These are phyloP conservation scores for Coemansia sp. DNA, from an alignment of 192 early-diverging fungal genomes.

Conservation along the genomic window DNA sequence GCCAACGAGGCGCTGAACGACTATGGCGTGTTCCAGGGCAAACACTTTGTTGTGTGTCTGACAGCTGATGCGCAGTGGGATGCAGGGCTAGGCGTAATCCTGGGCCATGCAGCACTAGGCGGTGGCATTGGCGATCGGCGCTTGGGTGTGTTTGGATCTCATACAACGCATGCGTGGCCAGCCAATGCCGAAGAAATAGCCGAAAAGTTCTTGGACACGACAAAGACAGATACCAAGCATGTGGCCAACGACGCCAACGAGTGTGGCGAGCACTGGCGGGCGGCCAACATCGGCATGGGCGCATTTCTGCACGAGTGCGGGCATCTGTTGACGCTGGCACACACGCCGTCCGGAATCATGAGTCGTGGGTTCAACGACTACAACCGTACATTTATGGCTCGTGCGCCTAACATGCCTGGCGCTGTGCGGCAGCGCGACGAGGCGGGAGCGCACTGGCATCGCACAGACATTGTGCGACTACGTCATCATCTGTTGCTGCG, in stretches of 20 bases:
- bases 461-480: slow-evolving; percentile 60
- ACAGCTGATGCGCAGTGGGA: slow-evolving; percentile 66
- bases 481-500: slow-evolving; percentile 62
- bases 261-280: slow-evolving; percentile 61
- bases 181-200: slow-evolving; percentile 60
- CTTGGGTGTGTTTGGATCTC: slow-evolving; percentile 70
- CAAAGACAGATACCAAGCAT: slow-evolving; percentile 57
- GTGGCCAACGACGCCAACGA: slow-evolving; percentile 64
- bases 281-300: slow-evolving; percentile 68
- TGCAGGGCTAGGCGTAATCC: slow-evolving; percentile 42
- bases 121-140: slow-evolving; percentile 55
- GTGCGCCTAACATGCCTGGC: slow-evolving; percentile 51
- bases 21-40: slow-evolving; percentile 47
- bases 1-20: slow-evolving; percentile 55
- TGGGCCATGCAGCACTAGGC: slow-evolving; percentile 67
- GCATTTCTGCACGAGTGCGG: slow-evolving; percentile 74
- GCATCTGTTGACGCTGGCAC: slow-evolving; percentile 61
- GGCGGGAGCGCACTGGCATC: slow-evolving; percentile 67
- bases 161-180: slow-evolving; percentile 65
- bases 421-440: slow-evolving; percentile 58
- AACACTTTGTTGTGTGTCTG: slow-evolving; percentile 57
- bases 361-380: slow-evolving; percentile 63
- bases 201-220: slow-evolving; percentile 57
- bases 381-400: slow-evolving; percentile 66
- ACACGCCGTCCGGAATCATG: slow-evolving; percentile 65